Evolutionary conservation across 768 basidiomycete species (phyloP).

Genomic region (Dendrothele bispora): DNA sequence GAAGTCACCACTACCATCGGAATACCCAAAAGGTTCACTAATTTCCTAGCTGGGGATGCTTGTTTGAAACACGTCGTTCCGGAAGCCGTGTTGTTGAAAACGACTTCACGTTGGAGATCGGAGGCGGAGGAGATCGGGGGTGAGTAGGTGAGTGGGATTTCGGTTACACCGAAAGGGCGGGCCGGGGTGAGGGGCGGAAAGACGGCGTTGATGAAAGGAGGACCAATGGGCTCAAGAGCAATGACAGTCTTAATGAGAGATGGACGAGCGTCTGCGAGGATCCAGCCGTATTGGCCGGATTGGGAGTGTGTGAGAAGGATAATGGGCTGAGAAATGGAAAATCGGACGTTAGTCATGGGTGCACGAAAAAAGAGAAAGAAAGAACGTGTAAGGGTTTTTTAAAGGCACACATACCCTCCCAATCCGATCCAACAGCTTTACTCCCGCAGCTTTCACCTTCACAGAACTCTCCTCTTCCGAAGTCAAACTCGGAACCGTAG

Average conservation of each 20-base stretch:
- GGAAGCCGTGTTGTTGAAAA: conserved; percentile 14
- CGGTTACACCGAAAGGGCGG: conserved; percentile 34
- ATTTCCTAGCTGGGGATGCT: conserved; percentile 26
- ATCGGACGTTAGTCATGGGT: background rate
- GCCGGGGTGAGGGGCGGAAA: conserved; percentile 26
- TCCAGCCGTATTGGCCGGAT: conserved; percentile 35
- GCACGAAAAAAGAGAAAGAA: too few relatives aligned
- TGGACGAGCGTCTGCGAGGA: conserved; percentile 34
- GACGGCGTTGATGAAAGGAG: conserved; percentile 31
- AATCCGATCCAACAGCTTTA: conserved; percentile 32
- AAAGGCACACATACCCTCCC: conserved; percentile 26
- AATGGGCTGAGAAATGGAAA: conserved; percentile 22
- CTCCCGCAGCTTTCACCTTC: conserved; percentile 31
- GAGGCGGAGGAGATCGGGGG: conserved; percentile 30
- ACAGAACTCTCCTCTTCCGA: conserved; percentile 21
- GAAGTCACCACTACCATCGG: conserved; percentile 37
- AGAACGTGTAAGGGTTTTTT: too few relatives aligned
- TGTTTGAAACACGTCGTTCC: conserved; percentile 29
- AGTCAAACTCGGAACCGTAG: conserved; percentile 18
- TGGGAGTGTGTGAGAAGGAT: conserved; percentile 38
- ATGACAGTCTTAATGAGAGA: conserved; percentile 33
- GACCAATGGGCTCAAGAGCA: conserved; percentile 36
- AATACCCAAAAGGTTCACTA: conserved; percentile 29
- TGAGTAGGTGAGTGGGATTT: conserved; percentile 31
- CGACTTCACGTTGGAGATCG: conserved; percentile 23